phyloP scores from a whole-genome alignment of 768 basidiomycete species.

The Lactarius hatsudake region DNA sequence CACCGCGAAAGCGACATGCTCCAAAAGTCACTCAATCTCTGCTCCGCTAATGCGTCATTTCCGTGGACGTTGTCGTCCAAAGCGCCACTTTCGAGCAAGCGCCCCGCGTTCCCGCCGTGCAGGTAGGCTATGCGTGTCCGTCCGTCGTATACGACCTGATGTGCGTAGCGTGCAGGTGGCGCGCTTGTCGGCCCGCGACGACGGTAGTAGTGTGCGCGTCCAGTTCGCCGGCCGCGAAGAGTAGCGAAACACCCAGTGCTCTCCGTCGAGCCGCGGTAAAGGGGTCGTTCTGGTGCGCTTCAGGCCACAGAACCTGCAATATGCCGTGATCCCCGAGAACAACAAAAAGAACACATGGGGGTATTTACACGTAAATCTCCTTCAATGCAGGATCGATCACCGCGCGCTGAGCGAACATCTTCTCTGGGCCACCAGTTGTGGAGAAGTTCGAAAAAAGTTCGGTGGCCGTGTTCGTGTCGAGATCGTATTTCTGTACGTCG shows the following conservation, averaged over 20 bases:
- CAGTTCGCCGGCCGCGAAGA: slow-evolving; percentile 58
- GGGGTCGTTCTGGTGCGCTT: slow-evolving; percentile 42
- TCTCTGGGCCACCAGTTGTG: slow-evolving; percentile 59
- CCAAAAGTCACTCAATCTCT: slow-evolving; percentile 75
- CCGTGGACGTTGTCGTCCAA: slow-evolving; percentile 25
- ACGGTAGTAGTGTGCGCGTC: slow-evolving; percentile 36
- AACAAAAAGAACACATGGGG: background rate
- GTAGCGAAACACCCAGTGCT: slow-evolving; percentile 71
- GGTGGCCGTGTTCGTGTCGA: slow-evolving; percentile 52
- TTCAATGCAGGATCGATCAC: slow-evolving; percentile 59
- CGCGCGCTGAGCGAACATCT: slow-evolving; percentile 73
- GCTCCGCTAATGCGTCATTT: slow-evolving; percentile 20
- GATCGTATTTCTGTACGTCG: slow-evolving; percentile 76
- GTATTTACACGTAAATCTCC: slow-evolving; percentile 71
- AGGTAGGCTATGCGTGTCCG: slow-evolving; percentile 55
- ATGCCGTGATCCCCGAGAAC: background rate
- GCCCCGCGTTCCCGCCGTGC: slow-evolving; percentile 76
- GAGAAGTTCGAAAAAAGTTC: slow-evolving; percentile 66
- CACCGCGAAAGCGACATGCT: slow-evolving; percentile 66
- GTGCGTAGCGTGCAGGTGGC: slow-evolving; percentile 69
- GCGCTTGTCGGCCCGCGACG: background rate
- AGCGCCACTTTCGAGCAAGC: slow-evolving; percentile 29
- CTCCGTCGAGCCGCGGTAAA: slow-evolving; percentile 44
- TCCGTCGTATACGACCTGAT: slow-evolving; percentile 74
- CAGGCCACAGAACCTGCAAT: slow-evolving; percentile 59